Evolutionary conservation across 2,329 filamentous ascomycete genomes (phyloP).

Genomic region (Colletotrichum tamarilloi): DNA sequence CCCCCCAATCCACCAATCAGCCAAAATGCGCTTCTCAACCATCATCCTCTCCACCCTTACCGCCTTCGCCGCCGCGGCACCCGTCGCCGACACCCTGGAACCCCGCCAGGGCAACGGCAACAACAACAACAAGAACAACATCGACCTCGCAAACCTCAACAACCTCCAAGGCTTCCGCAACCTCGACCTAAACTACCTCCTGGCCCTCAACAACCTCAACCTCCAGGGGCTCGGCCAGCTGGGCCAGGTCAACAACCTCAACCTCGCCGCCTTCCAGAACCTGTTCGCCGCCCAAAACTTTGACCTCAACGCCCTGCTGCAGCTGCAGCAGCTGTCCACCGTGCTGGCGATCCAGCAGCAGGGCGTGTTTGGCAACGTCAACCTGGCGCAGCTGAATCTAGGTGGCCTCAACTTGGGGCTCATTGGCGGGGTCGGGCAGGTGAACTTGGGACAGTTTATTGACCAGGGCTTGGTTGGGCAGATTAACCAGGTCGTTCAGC

Average conservation of each 20-base stretch:
- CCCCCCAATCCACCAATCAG: slow-evolving; percentile 39
- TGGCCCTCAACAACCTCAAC: slow-evolving; percentile 58
- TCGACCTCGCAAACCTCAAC: slow-evolving; percentile 54
- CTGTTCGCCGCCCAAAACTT: slow-evolving; percentile 55
- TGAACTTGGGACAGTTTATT: slow-evolving; percentile 46
- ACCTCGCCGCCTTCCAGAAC: slow-evolving; percentile 54
- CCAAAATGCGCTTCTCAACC: slow-evolving; percentile 62
- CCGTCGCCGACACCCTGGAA: slow-evolving; percentile 52
- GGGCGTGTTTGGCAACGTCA: slow-evolving; percentile 45
- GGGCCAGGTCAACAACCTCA: slow-evolving; percentile 46
- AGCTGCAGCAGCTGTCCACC: slow-evolving; percentile 54
- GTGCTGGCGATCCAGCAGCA: slow-evolving; percentile 47
- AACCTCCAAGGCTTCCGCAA: slow-evolving; percentile 52
- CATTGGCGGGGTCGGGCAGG: slow-evolving; percentile 40
- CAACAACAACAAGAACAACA: slow-evolving; percentile 50
- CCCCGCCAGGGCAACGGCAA: slow-evolving; percentile 52
- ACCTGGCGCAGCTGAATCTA: slow-evolving; percentile 42
- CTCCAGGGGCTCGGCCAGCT: slow-evolving; percentile 55
- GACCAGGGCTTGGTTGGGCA: slow-evolving; percentile 42
- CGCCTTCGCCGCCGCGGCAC: slow-evolving; percentile 56
- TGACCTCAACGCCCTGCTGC: slow-evolving; percentile 52
- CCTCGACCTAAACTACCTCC: slow-evolving; percentile 57
- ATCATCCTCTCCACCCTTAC: slow-evolving; percentile 58
- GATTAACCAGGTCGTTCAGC: slow-evolving; percentile 42
- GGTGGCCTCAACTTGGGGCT: slow-evolving; percentile 45